Conservation (phyloP, 2,329 filamentous ascomycete genomes). For the Lachnum nothofagi region DNA sequence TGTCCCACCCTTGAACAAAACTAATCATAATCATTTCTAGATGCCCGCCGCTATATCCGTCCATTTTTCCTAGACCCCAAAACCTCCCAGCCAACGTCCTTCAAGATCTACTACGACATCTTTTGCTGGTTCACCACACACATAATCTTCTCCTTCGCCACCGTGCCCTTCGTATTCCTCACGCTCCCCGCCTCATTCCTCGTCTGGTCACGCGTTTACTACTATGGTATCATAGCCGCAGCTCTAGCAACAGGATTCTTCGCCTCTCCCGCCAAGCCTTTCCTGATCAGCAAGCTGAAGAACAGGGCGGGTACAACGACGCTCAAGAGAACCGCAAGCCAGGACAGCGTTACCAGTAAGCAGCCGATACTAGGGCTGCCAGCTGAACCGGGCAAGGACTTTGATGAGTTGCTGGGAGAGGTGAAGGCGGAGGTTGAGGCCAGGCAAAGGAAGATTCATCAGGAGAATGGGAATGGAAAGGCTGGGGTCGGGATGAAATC, state of each 20-base stretch:
- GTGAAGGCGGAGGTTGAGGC: conserved; percentile 45
- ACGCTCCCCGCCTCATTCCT: conserved; percentile 63
- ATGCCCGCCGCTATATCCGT: conserved; percentile 81
- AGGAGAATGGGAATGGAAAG: conserved; percentile 1
- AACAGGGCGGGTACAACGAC: conserved; percentile 44
- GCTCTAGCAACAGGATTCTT: conserved; percentile 67
- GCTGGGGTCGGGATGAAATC: neutral
- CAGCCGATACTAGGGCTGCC: conserved; percentile 73
- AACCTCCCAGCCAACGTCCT: conserved; percentile 60
- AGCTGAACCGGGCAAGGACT: conserved; percentile 67
- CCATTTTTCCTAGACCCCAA: conserved; percentile 86
- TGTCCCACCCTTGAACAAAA: neutral
- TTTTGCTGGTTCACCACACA: conserved; percentile 73
- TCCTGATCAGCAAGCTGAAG: conserved; percentile 54
- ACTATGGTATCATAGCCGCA: conserved; percentile 72
- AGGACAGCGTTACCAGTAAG: conserved; percentile 50
- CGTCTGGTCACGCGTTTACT: conserved; percentile 84
- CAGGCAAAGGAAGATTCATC: conserved; percentile 27
- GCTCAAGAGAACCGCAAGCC: conserved; percentile 48
- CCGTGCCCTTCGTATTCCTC: conserved; percentile 80
- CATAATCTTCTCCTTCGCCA: conserved; percentile 74
- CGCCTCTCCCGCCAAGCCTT: conserved; percentile 66
- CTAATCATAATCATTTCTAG: conserved; percentile 42
- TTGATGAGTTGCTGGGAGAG: conserved; percentile 55
- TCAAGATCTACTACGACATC: conserved; percentile 83